These are phyloP conservation scores for Aspergillus sp. DNA, from an alignment of 2,329 filamentous ascomycete genomes.

Conservation along the genomic window DNA sequence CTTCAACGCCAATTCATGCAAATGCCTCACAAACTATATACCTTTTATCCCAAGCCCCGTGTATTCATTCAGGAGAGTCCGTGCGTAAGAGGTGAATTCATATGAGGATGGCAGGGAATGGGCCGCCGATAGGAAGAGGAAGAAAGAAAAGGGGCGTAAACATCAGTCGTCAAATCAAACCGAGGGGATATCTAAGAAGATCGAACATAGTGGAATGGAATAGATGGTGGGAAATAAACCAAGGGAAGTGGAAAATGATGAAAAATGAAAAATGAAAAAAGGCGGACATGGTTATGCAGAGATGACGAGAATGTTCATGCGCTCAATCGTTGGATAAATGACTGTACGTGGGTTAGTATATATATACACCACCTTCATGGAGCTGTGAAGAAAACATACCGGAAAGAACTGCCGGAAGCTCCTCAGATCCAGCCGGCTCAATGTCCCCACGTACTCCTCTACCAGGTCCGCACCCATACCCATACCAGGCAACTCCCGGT, in stretches of 20 bases:
- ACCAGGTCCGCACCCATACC: slow-evolving; percentile 49
- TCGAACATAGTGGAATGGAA: slow-evolving; percentile 9
- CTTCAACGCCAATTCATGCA: slow-evolving; percentile 11
- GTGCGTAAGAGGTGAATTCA: neutral
- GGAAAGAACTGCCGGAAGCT: slow-evolving; percentile 51
- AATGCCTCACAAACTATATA: slow-evolving; percentile 24
- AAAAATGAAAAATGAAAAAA: slow-evolving; percentile 3
- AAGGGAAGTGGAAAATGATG: slow-evolving; percentile 3
- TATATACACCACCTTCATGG: neutral
- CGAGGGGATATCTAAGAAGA: slow-evolving; percentile 28
- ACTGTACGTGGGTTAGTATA: slow-evolving; percentile 23
- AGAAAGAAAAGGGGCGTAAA: slow-evolving; percentile 10
- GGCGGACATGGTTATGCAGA: slow-evolving; percentile 16
- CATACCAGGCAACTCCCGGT: slow-evolving; percentile 47
- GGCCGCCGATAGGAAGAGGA: slow-evolving; percentile 1
- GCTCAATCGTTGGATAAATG: slow-evolving; percentile 48
- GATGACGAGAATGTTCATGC: slow-evolving; percentile 29
- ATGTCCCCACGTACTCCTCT: slow-evolving; percentile 47
- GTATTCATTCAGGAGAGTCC: slow-evolving; percentile 9
- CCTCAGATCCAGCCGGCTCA: slow-evolving; percentile 46
- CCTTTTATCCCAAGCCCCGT: slow-evolving; percentile 13
- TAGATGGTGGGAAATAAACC: slow-evolving; percentile 4
- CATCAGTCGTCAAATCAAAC: slow-evolving; percentile 29
- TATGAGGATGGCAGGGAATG: neutral
- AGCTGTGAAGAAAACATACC: slow-evolving; percentile 26